These are phyloP conservation scores for Misopates orontium DNA, from an alignment of 257 asterid species.

Conservation along the genomic window DNA sequence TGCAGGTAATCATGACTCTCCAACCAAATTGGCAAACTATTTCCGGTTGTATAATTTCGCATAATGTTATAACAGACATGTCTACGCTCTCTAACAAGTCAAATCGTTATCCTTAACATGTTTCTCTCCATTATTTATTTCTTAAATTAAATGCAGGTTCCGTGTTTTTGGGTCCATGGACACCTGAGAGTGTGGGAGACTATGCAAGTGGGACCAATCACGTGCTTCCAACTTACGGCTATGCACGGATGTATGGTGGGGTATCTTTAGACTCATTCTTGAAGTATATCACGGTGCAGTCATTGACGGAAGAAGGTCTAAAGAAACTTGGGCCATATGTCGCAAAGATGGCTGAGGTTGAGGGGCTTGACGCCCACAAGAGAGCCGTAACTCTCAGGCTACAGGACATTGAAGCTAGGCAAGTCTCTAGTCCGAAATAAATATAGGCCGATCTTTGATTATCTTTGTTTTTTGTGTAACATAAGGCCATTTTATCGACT, in stretches of 20 bases:
- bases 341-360: constrained; percentile 89
- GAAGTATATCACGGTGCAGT: constrained; percentile 85
- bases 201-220: constrained; percentile 96
- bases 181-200: constrained; percentile 95
- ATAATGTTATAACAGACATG: background rate
- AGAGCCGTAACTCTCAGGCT: constrained; percentile 90
- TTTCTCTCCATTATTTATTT: background rate
- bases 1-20: constrained; percentile 86
- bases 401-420: constrained; percentile 74
- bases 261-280: constrained; percentile 87
- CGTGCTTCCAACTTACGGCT: constrained; percentile 96
- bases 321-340: constrained; percentile 88
- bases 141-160: constrained; percentile 53
- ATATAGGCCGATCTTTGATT: constrained; percentile 9
- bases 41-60: background rate
- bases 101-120: background rate
- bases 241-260: constrained; percentile 91
- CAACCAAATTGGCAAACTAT: background rate
- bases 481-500: constrained; percentile 12
- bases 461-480: constrained; percentile 16
- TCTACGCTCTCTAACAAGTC: background rate
- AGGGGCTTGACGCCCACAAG: constrained; percentile 97
- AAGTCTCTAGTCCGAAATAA: constrained; percentile 27
- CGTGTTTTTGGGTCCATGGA: constrained; percentile 85
- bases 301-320: constrained; percentile 85